These are phyloP conservation scores for Acidiella bohemica DNA, from an alignment of 495 filamentous ascomycete genomes.

Conservation along the genomic window DNA sequence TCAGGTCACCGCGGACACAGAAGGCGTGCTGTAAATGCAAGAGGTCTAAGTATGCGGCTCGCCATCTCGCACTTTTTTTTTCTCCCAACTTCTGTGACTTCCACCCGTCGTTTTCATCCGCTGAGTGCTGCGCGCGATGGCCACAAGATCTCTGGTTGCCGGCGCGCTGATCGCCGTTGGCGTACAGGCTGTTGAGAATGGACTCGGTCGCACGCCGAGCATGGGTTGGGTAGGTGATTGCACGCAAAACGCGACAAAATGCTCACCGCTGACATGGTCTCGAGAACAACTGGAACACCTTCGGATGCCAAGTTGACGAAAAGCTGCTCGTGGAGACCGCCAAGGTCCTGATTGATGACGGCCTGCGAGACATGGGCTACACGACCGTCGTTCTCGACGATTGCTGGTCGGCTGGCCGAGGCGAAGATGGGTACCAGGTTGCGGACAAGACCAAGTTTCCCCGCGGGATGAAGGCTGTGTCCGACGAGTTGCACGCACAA, in stretches of 20 bases:
- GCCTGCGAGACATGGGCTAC: conserved; percentile 1
- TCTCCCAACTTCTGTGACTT: too few species aligned
- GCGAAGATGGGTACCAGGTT: neutral
- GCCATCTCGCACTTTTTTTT: too few species aligned
- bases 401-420: conserved; percentile 1
- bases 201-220: neutral
- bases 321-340: neutral
- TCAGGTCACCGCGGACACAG: too few species aligned
- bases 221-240: neutral
- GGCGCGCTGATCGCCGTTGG: neutral
- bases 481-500: conserved; percentile 23
- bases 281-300: conserved; percentile 1
- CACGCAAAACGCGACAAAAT: too few species aligned
- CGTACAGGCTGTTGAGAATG: neutral
- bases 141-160: neutral
- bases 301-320: neutral
- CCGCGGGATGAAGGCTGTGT: conserved; percentile 25
- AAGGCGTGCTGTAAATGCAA: too few species aligned
- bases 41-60: too few species aligned
- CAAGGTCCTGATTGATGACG: neutral
- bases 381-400: neutral
- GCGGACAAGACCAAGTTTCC: conserved; percentile 20
- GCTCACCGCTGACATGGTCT: too few species aligned
- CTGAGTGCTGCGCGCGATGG: too few species aligned
- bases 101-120: too few species aligned